Base-by-base conservation (phyloP, 257 asterid species). In the Solanum sitiens region DNA sequence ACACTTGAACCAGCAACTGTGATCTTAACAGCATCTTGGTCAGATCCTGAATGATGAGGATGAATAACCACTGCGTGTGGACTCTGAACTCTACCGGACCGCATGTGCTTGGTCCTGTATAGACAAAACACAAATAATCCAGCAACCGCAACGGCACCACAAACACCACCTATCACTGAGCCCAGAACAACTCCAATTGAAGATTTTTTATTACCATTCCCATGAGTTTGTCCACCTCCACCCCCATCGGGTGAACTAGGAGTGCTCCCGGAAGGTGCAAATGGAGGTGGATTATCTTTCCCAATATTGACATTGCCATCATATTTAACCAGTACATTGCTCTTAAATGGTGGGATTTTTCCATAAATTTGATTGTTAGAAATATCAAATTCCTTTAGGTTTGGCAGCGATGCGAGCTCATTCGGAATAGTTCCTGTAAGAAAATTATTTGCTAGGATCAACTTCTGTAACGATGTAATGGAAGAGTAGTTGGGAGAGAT, bases 281-380 rank as follows among this genome's bases (percentile, higher is more conserved):
- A 16, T 33, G 90, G 79, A 79, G 67, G 67, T 14, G 73, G 83
- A 75, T 0, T 76, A 30, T 87, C 73, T 42, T 87, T 87, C 83
- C 87, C 87, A 32, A 87, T 47, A 77, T 87, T 87, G 32, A 83
- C 87, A 83, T 87, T 87, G 16, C 87, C 87, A 33, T 71, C 83
- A 70, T 42, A 50, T 35, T 82, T 87, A 30, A 87, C 59, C 39
- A 30, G 8, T 30, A 87, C 74, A 47, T 47, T 87, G 67, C 87
- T 83, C 30, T 40, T 87, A 82, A 80, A 80, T 14, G 84, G 23
- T 25, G 89, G 89, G 10, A 87, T 11, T 70, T 83, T 83, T 8
- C 89, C 87, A 16, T 71, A 87, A 45, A 87, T 5, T n/a, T 67
- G 86, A 87, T 87, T 87, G 47, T 87, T 83, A 20, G 89, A 83